Evolutionary conservation across 805 yeast species (phyloP), one percentile per base, ranked within the genome.

Genomic region (Candida quercuum): DNA sequence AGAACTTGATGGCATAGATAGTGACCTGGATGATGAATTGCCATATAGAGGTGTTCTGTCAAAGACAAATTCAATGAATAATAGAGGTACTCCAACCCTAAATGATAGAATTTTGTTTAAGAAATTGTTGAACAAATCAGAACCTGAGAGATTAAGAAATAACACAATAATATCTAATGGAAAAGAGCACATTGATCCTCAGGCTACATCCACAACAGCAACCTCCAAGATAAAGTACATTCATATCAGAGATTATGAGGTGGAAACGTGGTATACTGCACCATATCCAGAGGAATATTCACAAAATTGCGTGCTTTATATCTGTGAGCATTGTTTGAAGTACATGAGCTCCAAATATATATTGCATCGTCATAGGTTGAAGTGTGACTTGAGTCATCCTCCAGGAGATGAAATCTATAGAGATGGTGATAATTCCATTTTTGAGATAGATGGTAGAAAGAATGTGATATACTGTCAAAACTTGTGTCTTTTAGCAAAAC

Each of bases 371-470:
- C 99, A 93, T 59, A 68, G 65, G 42, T 49, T 77, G 42, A 89
- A 91, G 55, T 93, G 98, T 59, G 72, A 71, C 22, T 61, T 72
- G 36, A 64, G 62, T 33, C 80, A 74, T 47, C 98, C 98, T 2
- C 97, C 97, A 0, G 98, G 98, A 1, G 78, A 78, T 54, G 96
- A 91, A 51, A 85, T 91, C 18, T 93, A 93, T 53, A 70, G 96
- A 37, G 83, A 83, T 47, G 78, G 76, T 37, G 57, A 70, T 46
- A 64, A 69, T 20, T 77, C 94, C 32, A 71, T 93, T 27, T 93
- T 89, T 75, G 98, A 93, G 59, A 79, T 93, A 15, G 98, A 93
- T 54, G 99, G 99, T 0, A 67, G 94, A 25, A 84, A 83, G 44
- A 79, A 84, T 51, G 79, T 81, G 13, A 71, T 74, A 36, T 91